phyloP scores from a whole-genome alignment of 108 stramenopile species.

The Skeletonema grethae region DNA sequence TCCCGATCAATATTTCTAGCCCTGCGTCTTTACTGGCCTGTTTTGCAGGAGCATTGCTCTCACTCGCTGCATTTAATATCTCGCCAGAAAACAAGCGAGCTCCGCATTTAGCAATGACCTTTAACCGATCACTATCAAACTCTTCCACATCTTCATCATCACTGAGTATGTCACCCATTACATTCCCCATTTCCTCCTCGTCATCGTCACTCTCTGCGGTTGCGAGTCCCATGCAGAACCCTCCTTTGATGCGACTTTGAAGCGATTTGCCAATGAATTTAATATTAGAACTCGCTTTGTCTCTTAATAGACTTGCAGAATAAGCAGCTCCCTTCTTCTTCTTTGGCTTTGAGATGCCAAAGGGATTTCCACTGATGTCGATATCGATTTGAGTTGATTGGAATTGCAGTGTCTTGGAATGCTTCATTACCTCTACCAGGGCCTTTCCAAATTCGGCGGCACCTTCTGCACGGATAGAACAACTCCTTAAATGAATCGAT shows the following conservation, averaged over 20 bases:
- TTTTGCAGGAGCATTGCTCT: background rate
- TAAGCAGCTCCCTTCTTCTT: constrained; percentile 59
- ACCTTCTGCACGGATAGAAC: constrained; percentile 71
- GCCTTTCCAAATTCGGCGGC: constrained; percentile 60
- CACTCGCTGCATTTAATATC: constrained; percentile 44
- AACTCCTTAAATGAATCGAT: constrained; percentile 64
- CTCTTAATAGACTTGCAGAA: constrained; percentile 62
- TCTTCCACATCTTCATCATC: constrained; percentile 31
- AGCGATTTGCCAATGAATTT: constrained; percentile 60
- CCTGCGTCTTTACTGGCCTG: background rate
- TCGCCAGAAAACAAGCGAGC: constrained; percentile 50
- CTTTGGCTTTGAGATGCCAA: constrained; percentile 60
- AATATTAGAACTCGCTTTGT: constrained; percentile 81
- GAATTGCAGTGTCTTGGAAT: background rate
- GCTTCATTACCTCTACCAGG: constrained; percentile 30
- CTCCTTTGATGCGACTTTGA: constrained; percentile 66
- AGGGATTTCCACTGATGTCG: constrained; percentile 81
- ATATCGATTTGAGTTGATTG: constrained; percentile 18
- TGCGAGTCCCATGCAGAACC: constrained; percentile 32
- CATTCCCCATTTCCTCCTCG: constrained; percentile 51
- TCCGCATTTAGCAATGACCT: constrained; percentile 59
- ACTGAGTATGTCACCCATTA: constrained; percentile 31
- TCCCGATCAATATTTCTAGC: constrained; percentile 37
- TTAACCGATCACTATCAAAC: constrained; percentile 28
- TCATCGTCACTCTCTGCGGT: constrained; percentile 70